phyloP scores from a whole-genome alignment of 2,329 filamentous ascomycete genomes.

The Penicillium sp. region DNA sequence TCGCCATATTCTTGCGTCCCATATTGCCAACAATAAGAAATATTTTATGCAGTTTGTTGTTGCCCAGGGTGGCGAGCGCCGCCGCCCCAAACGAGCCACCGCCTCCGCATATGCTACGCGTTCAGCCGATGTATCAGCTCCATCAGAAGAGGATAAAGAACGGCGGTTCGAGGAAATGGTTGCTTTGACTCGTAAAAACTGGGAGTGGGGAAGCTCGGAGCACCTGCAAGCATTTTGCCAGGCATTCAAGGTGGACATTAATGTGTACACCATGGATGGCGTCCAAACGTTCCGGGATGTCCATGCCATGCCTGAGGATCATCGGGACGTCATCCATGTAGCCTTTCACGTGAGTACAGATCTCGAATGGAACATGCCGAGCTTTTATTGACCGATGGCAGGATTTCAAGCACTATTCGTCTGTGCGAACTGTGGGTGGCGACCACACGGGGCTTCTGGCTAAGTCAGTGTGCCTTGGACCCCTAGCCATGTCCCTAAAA shows the following conservation, averaged over 20 bases:
- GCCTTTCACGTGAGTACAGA: conserved; percentile 60
- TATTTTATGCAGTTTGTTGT: conserved; percentile 67
- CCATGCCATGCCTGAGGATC: conserved; percentile 38
- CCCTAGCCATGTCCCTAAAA: conserved; percentile 21
- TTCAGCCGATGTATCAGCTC: conserved; percentile 43
- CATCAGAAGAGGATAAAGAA: conserved; percentile 56
- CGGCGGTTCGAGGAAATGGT: conserved; percentile 61
- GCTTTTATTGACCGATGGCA: conserved; percentile 33
- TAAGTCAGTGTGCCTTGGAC: conserved; percentile 42
- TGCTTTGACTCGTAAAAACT: conserved; percentile 59
- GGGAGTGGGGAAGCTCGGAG: conserved; percentile 67
- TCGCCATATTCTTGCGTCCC: conserved; percentile 59
- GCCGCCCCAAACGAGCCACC: conserved; percentile 57
- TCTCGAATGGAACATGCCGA: background rate
- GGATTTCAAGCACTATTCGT: conserved; percentile 68
- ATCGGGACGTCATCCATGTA: conserved; percentile 53
- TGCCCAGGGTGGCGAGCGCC: conserved; percentile 57
- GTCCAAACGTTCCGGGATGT: conserved; percentile 48
- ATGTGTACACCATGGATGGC: conserved; percentile 55
- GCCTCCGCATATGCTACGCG: conserved; percentile 48
- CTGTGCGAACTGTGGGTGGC: conserved; percentile 61
- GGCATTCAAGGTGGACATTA: conserved; percentile 62
- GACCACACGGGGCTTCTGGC: conserved; percentile 56
- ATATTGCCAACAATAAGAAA: conserved; percentile 61
- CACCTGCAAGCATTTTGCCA: conserved; percentile 67